Percentiles rank a stretch among this genome's conserved stretches.
Evolutionary conservation across 192 early-diverging fungal species (phyloP).

Genomic region (Phycomyces nitens): DNA sequence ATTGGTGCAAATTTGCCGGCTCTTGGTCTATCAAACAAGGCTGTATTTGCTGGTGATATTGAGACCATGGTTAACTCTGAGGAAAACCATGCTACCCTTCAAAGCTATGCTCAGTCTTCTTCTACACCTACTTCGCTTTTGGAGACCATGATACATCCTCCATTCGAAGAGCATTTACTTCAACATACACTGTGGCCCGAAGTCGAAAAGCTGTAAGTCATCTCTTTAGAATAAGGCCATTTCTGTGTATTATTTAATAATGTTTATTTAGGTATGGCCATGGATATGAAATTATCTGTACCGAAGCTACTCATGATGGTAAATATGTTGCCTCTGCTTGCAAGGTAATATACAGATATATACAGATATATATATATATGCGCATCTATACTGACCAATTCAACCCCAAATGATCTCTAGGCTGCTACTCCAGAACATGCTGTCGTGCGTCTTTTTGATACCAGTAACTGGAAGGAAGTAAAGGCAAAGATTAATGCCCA

Average conservation of each 20-base stretch:
- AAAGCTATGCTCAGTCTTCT: constrained; percentile 53
- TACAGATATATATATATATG: too few species aligned
- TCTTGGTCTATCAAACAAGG: constrained; percentile 95
- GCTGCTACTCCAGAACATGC: constrained; percentile 72
- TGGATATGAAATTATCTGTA: constrained; percentile 83
- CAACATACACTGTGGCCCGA: constrained; percentile 96
- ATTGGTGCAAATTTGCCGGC: constrained; percentile 83
- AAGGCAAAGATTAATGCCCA: constrained; percentile 60
- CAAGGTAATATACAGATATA: constrained; percentile 43
- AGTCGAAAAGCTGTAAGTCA: constrained; percentile 77
- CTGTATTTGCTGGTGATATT: constrained; percentile 59
- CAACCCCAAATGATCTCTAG: constrained; percentile 21
- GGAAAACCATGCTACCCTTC: constrained; percentile 54
- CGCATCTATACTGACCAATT: constrained; percentile 1
- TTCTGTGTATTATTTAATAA: background rate
- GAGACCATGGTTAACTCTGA: constrained; percentile 40
- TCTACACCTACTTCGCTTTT: constrained; percentile 40
- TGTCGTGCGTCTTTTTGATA: constrained; percentile 66
- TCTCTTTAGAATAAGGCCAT: too few species aligned
- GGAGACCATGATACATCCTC: constrained; percentile 57
- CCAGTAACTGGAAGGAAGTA: constrained; percentile 66
- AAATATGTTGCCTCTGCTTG: constrained; percentile 70
- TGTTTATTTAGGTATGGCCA: constrained; percentile 71
- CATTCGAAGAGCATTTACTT: constrained; percentile 85
- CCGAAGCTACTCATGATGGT: constrained; percentile 71